These are phyloP conservation scores for Protoeuglena noctilucae DNA, from an alignment of 139 green algal genomes.

Conservation along the genomic window DNA sequence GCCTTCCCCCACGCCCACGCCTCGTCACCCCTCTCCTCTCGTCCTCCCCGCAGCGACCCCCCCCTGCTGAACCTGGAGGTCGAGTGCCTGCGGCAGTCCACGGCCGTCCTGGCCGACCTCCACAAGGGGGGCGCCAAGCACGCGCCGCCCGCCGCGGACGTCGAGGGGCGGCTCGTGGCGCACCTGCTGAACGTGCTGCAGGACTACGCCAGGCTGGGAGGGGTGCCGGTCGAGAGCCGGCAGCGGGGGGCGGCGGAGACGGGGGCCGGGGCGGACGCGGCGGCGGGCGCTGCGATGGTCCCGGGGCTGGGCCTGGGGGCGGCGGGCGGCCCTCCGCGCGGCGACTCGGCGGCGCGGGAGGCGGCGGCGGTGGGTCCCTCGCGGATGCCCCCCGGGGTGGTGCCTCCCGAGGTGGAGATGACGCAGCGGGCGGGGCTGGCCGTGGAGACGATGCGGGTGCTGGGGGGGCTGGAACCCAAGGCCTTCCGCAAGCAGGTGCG, in stretches of 20 bases:
- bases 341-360: not conserved
- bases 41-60: conserved; percentile 54
- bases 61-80: conserved; percentile 81
- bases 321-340: not conserved
- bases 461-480: too few species aligned
- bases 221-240: conserved; percentile 23
- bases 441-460: too few species aligned
- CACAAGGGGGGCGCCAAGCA: conserved; percentile 8
- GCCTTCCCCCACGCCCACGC: not conserved
- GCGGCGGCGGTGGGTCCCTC: not conserved
- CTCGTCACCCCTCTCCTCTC: conserved; percentile 11
- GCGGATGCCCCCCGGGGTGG: too few species aligned
- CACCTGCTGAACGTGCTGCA: conserved; percentile 52
- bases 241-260: not conserved
- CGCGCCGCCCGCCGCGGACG: conserved; percentile 6
- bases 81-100: conserved; percentile 65
- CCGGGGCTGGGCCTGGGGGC: not conserved
- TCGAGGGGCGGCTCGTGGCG: conserved; percentile 33
- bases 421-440: too few species aligned
- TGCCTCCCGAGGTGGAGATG: too few species aligned
- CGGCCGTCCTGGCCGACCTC: conserved; percentile 57
- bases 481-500: too few species aligned
- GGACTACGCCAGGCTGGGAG: conserved; percentile 14
- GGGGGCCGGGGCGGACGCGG: not conserved
- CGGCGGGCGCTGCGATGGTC: not conserved